phyloP scores from a whole-genome alignment of 441 rosid genomes.

The Metrosideros polymorpha region DNA sequence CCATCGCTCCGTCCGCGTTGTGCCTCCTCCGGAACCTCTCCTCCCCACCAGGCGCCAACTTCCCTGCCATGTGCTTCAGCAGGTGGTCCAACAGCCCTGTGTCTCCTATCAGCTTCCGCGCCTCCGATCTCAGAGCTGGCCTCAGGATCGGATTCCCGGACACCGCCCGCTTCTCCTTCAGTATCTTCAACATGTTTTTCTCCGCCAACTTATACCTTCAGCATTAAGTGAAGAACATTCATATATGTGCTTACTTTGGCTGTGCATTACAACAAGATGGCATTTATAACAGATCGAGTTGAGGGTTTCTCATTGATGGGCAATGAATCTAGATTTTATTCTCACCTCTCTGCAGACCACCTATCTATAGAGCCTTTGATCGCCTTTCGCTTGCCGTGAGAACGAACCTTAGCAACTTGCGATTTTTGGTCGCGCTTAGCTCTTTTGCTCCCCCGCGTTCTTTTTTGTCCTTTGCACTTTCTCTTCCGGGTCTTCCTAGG shows the following conservation, averaged over 20 bases:
- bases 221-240: not conserved
- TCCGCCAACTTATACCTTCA: slow-evolving; percentile 82
- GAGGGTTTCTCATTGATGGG: not conserved
- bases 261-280: not conserved
- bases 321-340: not conserved
- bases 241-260: not conserved
- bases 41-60: slow-evolving; percentile 83
- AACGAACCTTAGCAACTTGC: slow-evolving; percentile 23
- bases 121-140: slow-evolving; percentile 63
- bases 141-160: slow-evolving; percentile 66
- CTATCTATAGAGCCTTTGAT: slow-evolving; percentile 39
- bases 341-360: slow-evolving; percentile 80
- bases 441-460: not conserved
- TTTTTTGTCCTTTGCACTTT: slow-evolving; percentile 1
- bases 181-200: slow-evolving; percentile 68
- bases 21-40: slow-evolving; percentile 86
- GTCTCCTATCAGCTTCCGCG: slow-evolving; percentile 89
- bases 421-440: slow-evolving; percentile 19
- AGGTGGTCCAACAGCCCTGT: slow-evolving; percentile 92
- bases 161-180: slow-evolving; percentile 79
- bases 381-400: slow-evolving; percentile 26
- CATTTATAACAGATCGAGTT: not conserved
- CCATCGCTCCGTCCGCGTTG: slow-evolving; percentile 95
- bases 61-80: slow-evolving; percentile 95
- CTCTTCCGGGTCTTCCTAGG: slow-evolving; percentile 2